Conservation (phyloP, 352 stramenopile genomes). For the Globisporangium middletonii region DNA sequence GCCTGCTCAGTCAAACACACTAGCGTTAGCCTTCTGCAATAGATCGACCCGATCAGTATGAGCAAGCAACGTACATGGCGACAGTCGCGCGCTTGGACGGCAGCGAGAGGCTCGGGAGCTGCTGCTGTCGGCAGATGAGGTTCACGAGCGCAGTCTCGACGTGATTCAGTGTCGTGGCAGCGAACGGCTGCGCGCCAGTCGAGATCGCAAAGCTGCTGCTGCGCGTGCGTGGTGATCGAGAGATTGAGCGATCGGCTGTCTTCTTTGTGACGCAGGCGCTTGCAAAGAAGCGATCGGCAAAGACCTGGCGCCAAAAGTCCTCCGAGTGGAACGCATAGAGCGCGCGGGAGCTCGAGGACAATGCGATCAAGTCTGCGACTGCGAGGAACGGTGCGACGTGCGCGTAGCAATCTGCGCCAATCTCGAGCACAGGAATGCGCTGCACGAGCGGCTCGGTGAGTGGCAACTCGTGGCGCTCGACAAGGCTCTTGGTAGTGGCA, state of each 20-base stretch:
- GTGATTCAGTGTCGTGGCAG: constrained; percentile 13
- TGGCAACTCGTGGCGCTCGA: background rate
- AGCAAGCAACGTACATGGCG: constrained; percentile 10
- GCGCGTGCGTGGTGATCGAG: background rate
- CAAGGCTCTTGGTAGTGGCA: background rate
- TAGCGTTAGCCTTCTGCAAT: background rate
- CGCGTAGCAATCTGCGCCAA: constrained; percentile 26
- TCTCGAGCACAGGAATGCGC: background rate
- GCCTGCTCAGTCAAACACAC: constrained; percentile 1
- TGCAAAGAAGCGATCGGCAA: constrained; percentile 8
- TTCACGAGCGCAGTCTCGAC: constrained; percentile 16
- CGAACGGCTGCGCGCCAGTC: constrained; percentile 11
- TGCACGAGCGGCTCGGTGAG: background rate
- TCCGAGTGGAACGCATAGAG: constrained; percentile 17
- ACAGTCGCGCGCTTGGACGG: constrained; percentile 1
- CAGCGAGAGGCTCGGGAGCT: background rate
- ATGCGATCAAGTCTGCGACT: constrained; percentile 21
- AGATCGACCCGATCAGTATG: background rate
- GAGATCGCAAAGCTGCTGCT: background rate
- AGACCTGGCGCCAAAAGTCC: constrained; percentile 29
- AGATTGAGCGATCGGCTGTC: too few species aligned
- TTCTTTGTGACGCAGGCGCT: background rate
- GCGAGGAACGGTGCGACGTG: constrained; percentile 32
- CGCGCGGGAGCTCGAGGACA: constrained; percentile 19
- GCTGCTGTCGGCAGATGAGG: constrained; percentile 16